Conservation (phyloP, 352 stramenopile species). For the Aphanomyces euteiches region DNA sequence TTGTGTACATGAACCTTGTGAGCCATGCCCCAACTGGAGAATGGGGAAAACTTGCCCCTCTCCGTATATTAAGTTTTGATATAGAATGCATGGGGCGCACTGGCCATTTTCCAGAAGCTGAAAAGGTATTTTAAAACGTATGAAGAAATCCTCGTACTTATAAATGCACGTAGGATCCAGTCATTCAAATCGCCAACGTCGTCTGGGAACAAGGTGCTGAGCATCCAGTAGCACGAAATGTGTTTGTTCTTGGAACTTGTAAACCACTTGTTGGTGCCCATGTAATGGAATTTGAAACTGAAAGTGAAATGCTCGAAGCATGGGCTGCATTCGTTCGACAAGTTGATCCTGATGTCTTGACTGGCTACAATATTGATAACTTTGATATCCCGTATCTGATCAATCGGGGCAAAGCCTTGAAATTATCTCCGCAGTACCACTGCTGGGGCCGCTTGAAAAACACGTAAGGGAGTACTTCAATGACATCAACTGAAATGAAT, state of each 20-base stretch:
- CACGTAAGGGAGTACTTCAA: conserved; percentile 43
- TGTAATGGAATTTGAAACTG: conserved; percentile 94
- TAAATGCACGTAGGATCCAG: conserved; percentile 82
- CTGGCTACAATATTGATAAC: conserved; percentile 99
- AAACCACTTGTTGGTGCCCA: conserved; percentile 98
- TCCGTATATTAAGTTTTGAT: conserved; percentile 98
- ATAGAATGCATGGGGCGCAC: conserved; percentile 99
- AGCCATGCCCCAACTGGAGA: conserved; percentile 90
- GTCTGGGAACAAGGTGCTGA: conserved; percentile 86
- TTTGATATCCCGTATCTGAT: conserved; percentile 99
- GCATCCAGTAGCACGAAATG: conserved; percentile 84
- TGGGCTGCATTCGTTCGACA: conserved; percentile 95
- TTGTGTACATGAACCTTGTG: conserved; percentile 96
- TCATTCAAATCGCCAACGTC: conserved; percentile 99
- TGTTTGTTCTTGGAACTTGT: conserved; percentile 98
- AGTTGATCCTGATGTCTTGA: conserved; percentile 98
- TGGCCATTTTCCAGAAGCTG: conserved; percentile 88
- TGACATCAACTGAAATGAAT: not conserved
- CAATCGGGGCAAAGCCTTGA: conserved; percentile 94
- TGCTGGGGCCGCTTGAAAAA: conserved; percentile 87
- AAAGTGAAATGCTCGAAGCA: conserved; percentile 96
- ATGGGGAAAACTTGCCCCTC: conserved; percentile 96
- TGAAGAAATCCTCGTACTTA: not conserved
- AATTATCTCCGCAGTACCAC: conserved; percentile 59
- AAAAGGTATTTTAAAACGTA: conserved; percentile 40